Base-by-base conservation (phyloP, 164 flowering plant species). In the Stephania cephalantha region DNA sequence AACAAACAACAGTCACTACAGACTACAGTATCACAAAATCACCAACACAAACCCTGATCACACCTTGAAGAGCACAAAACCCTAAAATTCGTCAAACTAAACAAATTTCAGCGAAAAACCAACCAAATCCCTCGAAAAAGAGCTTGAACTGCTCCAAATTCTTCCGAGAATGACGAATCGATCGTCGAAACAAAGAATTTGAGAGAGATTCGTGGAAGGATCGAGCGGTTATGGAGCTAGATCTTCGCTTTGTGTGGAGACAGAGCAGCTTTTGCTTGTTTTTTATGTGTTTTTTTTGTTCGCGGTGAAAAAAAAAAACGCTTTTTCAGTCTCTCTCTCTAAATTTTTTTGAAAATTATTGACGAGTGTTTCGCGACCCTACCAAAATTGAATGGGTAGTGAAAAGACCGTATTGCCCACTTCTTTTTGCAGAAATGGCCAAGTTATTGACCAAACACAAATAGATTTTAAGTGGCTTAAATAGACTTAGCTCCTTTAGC, bases 191-290 rank as follows among this genome's bases (percentile, higher is more conserved):
- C 22, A 46, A 17, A 65, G 44, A 22, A 71, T 31, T 71, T 68
- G 58, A 15, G 29, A 44, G 77, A 50, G 72, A 73, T 11, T 74
- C 46, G 15, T 50, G 46, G 42, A 58, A 74, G 44, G 50, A 73
- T 45, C 70, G 63, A 18, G 71, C 67, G 53, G 17, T n/a, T 42
- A 22, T 45, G 63, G 44, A 48, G 44, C 69, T 29, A 46, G 72
- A 75, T 50, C 78, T 64, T 22, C 67, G 64, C 45, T 78, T 73
- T 73, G 13, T 71, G 74, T 64, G 69, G 71, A 76, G 73, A 76
- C 17, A 68, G 12, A 76, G 69, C 74, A 71, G 70, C 78, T 71
- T 76, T 71, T 76, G 45, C 29, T 29, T 66, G 17, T 58, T 15
- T 58, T 58, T 58, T 58, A 58, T 58, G 20, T 58, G n/a, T 18